These are phyloP conservation scores for Kondoa malvinella DNA, from an alignment of 768 basidiomycete species.

Conservation along the genomic window DNA sequence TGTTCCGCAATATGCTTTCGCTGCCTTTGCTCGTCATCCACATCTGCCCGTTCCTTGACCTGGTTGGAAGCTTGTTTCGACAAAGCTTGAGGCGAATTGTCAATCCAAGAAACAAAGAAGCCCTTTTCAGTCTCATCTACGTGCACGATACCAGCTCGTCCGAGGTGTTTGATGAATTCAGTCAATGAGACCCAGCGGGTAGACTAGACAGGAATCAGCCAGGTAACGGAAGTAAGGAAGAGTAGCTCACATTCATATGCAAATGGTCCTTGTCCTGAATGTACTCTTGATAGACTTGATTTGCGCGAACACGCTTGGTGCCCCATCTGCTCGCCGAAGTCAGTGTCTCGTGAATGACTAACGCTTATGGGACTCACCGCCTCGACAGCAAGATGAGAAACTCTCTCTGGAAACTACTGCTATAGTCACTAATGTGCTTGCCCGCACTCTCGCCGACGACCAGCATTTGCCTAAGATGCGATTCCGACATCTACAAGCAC, in stretches of 20 bases:
- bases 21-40: slow-evolving; percentile 88
- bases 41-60: slow-evolving; percentile 81
- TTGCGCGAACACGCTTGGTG: slow-evolving; percentile 85
- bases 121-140: slow-evolving; percentile 99
- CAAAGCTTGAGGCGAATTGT: slow-evolving; percentile 83
- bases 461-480: slow-evolving; percentile 90
- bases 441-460: slow-evolving; percentile 89
- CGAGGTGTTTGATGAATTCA: slow-evolving; percentile 84
- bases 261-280: slow-evolving; percentile 83
- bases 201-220: not conserved
- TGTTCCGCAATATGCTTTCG: slow-evolving; percentile 76
- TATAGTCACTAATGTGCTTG: slow-evolving; percentile 78
- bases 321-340: slow-evolving; percentile 44
- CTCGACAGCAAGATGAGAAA: slow-evolving; percentile 80
- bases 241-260: slow-evolving; percentile 61
- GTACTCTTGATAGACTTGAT: slow-evolving; percentile 93
- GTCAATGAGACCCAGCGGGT: slow-evolving; percentile 83
- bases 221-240: not conserved
- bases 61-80: slow-evolving; percentile 73
- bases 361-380: slow-evolving; percentile 38
- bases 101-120: slow-evolving; percentile 94
- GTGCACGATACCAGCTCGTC: slow-evolving; percentile 63
- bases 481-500: slow-evolving; percentile 46
- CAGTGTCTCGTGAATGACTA: not conserved
- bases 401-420: slow-evolving; percentile 68